Evolutionary conservation across 2,329 filamentous ascomycete genomes (phyloP).

Genomic region (Sodiomyces alkalinus): DNA sequence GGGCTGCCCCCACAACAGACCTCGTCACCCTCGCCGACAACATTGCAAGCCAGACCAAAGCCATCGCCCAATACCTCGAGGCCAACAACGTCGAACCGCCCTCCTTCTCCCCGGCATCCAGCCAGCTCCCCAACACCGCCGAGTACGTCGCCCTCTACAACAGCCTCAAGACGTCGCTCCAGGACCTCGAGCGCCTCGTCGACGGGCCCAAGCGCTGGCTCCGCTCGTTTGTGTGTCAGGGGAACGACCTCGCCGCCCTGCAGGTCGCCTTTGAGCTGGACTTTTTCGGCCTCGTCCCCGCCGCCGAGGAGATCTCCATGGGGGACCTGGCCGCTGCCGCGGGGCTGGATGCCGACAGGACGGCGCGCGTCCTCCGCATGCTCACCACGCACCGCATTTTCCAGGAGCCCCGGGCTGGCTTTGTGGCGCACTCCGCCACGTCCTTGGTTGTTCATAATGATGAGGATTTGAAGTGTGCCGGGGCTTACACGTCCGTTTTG

Average conservation of each 20-base stretch:
- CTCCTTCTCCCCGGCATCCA: conserved; percentile 1
- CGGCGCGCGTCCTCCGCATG: conserved; percentile 9
- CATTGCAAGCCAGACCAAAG: conserved; percentile 4
- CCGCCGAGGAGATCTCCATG: conserved; percentile 7
- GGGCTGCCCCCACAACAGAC: conserved; percentile 3
- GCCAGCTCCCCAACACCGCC: not conserved
- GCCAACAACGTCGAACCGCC: conserved; percentile 1
- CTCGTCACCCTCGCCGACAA: no score
- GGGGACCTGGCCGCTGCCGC: conserved; percentile 9
- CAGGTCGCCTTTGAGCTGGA: conserved; percentile 12
- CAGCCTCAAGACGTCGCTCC: conserved; percentile 3
- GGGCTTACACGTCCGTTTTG: no score
- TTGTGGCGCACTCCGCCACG: conserved; percentile 8
- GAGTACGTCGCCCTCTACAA: conserved; percentile 3
- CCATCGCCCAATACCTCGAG: conserved; percentile 3
- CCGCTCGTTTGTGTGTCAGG: not conserved
- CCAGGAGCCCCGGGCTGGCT: conserved; percentile 7
- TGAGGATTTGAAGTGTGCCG: no score
- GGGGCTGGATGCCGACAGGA: conserved; percentile 10
- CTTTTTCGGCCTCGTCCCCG: conserved; percentile 12
- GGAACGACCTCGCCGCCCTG: conserved; percentile 10
- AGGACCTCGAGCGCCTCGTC: conserved; percentile 7
- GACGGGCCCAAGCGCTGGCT: conserved; percentile 5
- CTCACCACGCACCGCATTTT: conserved; percentile 12
- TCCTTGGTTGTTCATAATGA: conserved; percentile 6